phyloP scores from a whole-genome alignment of 1,284 basidiomycete species.

The Phellopilus nigrolimitatus region DNA sequence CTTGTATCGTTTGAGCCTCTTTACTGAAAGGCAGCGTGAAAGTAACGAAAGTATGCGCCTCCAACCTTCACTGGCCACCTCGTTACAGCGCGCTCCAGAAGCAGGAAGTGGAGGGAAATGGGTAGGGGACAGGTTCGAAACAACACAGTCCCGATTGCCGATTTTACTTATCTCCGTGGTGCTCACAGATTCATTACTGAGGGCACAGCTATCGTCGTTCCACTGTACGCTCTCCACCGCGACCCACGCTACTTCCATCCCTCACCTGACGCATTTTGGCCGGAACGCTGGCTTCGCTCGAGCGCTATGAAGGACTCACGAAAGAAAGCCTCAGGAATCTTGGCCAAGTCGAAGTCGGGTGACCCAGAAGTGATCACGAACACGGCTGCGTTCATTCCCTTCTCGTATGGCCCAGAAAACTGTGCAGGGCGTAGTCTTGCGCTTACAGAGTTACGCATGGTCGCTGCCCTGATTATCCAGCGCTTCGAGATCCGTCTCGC shows the following conservation, averaged over 20 bases:
- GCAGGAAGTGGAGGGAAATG: conserved; percentile 5
- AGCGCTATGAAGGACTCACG: background rate
- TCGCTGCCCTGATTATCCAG: conserved; percentile 25
- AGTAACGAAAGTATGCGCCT: too few relatives aligned
- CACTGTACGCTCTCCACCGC: too few relatives aligned
- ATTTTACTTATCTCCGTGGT: too few relatives aligned
- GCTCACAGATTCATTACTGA: too few relatives aligned
- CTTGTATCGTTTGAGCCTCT: too few relatives aligned
- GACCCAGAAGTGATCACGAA: background rate
- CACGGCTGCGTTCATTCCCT: conserved; percentile 37
- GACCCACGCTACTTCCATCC: conserved; percentile 41
- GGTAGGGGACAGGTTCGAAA: too few relatives aligned
- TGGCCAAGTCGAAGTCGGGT: too few relatives aligned
- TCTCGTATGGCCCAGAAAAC: conserved; percentile 31
- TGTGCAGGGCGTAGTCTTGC: conserved; percentile 33
- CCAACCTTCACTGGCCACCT: conserved; percentile 9
- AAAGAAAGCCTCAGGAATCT: too few relatives aligned
- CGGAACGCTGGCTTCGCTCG: conserved; percentile 37
- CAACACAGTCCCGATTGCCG: too few relatives aligned
- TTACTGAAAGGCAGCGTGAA: too few relatives aligned
- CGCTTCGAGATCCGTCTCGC: too few relatives aligned
- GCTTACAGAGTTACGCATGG: conserved; percentile 28
- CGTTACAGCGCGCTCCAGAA: conserved; percentile 15
- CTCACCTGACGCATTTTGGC: conserved; percentile 36
- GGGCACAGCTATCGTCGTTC: too few relatives aligned